Evolutionary conservation across 169 alveolate species (phyloP).

Genomic region (Cryptosporidium tyzzeri): DNA sequence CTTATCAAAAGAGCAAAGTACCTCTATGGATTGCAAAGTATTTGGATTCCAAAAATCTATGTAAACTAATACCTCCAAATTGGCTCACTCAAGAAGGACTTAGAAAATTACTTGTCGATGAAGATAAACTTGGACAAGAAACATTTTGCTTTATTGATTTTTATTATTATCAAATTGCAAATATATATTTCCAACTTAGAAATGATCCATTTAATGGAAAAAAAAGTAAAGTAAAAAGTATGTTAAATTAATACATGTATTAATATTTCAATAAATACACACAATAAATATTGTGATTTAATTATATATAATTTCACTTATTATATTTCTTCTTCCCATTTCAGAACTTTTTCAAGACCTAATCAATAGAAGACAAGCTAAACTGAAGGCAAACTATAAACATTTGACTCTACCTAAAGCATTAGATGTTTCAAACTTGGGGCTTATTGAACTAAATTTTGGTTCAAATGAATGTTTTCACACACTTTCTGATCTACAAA

Average conservation of each 20-base stretch:
- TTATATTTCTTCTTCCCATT: neutral
- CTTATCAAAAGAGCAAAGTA: conserved; percentile 59
- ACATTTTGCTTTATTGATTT: conserved; percentile 15
- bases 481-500: conserved; percentile 48
- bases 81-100: conserved; percentile 74
- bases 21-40: conserved; percentile 68
- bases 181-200: conserved; percentile 26
- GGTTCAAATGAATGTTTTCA: conserved; percentile 63
- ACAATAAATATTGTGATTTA: no score
- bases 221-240: conserved; percentile 43
- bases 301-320: neutral
- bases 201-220: conserved; percentile 74
- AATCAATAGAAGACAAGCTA: conserved; percentile 57
- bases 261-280: no score
- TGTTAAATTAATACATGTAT: neutral
- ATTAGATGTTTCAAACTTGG: conserved; percentile 39
- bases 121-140: conserved; percentile 41
- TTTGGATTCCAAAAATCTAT: conserved; percentile 41
- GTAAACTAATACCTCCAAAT: conserved; percentile 52
- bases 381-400: conserved; percentile 40
- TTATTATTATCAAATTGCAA: conserved; percentile 46
- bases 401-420: conserved; percentile 37
- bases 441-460: conserved; percentile 24
- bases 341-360: conserved; percentile 55
- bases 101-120: conserved; percentile 20